A percentile compares a stretch with the other conserved stretches of the same genome.
These are phyloP conservation scores for Auricularia sp. DNA, from an alignment of 768 basidiomycete genomes.

Conservation along the genomic window DNA sequence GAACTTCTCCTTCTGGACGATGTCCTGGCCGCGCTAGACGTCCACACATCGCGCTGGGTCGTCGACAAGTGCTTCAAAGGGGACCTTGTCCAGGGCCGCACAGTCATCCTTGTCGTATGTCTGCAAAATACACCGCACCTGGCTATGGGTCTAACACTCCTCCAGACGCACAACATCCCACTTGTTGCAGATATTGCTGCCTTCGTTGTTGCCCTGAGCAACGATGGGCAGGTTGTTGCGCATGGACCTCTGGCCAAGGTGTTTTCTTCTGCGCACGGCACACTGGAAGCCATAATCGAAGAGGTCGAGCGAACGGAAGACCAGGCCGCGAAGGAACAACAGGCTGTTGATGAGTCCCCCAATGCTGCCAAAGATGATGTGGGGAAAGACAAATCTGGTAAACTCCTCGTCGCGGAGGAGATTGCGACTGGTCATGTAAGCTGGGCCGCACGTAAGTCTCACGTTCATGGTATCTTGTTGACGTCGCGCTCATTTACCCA, in stretches of 20 bases:
- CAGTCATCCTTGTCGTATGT: slow-evolving; percentile 28
- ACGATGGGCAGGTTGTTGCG: slow-evolving; percentile 41
- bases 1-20: slow-evolving; percentile 44
- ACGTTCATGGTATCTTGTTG: background rate
- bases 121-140: background rate
- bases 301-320: slow-evolving; percentile 24
- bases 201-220: slow-evolving; percentile 45
- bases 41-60: slow-evolving; percentile 42
- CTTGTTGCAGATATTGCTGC: slow-evolving; percentile 44
- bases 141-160: background rate
- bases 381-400: slow-evolving; percentile 12
- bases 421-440: slow-evolving; percentile 14
- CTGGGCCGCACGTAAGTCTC: slow-evolving; percentile 9
- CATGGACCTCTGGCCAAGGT: slow-evolving; percentile 39
- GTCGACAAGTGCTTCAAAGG: slow-evolving; percentile 37
- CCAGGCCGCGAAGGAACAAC: slow-evolving; percentile 17
- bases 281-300: slow-evolving; percentile 23
- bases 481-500: background rate
- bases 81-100: slow-evolving; percentile 31
- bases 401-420: slow-evolving; percentile 17
- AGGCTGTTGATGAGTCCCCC: slow-evolving; percentile 14
- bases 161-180: slow-evolving; percentile 43
- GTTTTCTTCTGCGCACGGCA: slow-evolving; percentile 24
- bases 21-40: slow-evolving; percentile 51
- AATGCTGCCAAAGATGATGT: slow-evolving; percentile 4